Percentiles rank a stretch among this genome's conserved stretches.
Conservation (phyloP, 2,329 filamentous ascomycete species). For the Phymatotrichopsis omnivora region DNA sequence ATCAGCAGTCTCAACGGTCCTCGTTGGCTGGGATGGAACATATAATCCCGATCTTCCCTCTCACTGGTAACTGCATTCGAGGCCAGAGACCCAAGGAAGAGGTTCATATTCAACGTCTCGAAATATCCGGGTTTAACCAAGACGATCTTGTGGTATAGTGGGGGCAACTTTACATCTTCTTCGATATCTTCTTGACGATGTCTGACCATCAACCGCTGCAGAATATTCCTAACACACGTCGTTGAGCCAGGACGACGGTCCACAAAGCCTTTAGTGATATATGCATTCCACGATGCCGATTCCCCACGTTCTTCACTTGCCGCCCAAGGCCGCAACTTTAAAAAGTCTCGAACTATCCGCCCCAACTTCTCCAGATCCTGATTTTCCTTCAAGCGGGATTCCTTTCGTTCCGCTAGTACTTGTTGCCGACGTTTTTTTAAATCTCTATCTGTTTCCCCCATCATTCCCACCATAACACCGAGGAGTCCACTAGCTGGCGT, state of each 20-base stretch:
- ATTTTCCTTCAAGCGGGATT: slow-evolving; percentile 29
- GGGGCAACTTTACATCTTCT: slow-evolving; percentile 54
- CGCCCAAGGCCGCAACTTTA: slow-evolving; percentile 46
- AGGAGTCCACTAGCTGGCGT: slow-evolving; percentile 79
- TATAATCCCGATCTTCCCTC: slow-evolving; percentile 70
- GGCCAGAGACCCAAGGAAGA: slow-evolving; percentile 74
- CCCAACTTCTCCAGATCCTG: slow-evolving; percentile 53
- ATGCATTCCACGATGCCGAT: slow-evolving; percentile 16
- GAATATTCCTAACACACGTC: slow-evolving; percentile 54
- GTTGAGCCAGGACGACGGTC: slow-evolving; percentile 31
- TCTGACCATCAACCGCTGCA: slow-evolving; percentile 74
- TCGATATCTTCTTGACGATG: slow-evolving; percentile 64
- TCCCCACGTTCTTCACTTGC: slow-evolving; percentile 7
- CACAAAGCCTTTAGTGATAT: slow-evolving; percentile 17
- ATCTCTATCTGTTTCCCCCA: slow-evolving; percentile 29
- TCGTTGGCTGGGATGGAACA: slow-evolving; percentile 69
- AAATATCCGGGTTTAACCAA: slow-evolving; percentile 72
- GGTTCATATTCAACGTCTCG: slow-evolving; percentile 70
- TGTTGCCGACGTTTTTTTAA: not conserved
- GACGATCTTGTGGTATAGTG: slow-evolving; percentile 60
- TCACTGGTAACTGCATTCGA: slow-evolving; percentile 86
- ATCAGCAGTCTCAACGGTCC: slow-evolving; percentile 59
- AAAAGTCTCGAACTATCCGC: slow-evolving; percentile 56
- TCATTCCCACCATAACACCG: slow-evolving; percentile 55
- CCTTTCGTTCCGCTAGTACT: slow-evolving; percentile 33